Conservation (phyloP, 2,329 filamentous ascomycete genomes). For the Dactylellina sp. region DNA sequence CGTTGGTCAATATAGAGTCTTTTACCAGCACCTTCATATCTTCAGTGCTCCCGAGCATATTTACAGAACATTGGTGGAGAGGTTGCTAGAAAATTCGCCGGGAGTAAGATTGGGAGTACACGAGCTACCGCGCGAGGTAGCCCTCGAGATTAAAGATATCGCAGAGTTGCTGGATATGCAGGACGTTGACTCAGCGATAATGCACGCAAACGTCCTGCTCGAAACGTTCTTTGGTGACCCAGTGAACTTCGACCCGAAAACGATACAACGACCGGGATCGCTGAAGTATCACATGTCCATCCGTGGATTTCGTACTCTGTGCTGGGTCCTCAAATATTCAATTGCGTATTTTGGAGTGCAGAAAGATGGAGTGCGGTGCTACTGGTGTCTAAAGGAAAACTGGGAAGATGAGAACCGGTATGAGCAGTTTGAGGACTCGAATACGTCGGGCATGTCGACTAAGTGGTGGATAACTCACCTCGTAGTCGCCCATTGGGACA, state of each 20-base stretch:
- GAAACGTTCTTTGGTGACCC: background rate
- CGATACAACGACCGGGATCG: background rate
- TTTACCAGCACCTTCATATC: slow-evolving; percentile 2
- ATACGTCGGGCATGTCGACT: background rate
- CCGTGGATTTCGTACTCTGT: background rate
- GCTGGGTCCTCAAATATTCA: slow-evolving; percentile 1
- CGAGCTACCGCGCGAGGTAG: too few species aligned
- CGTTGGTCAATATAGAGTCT: background rate
- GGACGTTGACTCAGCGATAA: background rate
- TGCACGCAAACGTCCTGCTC: background rate
- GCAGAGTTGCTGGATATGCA: background rate
- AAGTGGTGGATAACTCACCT: slow-evolving; percentile 1
- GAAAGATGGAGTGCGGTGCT: background rate
- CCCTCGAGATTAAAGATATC: background rate
- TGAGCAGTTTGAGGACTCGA: background rate
- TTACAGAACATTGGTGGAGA: background rate
- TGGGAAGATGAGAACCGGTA: background rate
- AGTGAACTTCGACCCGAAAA: background rate
- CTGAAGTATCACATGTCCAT: background rate
- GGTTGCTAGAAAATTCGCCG: background rate
- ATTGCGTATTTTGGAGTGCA: background rate
- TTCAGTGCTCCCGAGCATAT: background rate
- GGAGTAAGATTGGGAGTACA: background rate
- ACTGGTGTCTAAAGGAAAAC: slow-evolving; percentile 4
- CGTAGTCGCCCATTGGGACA: background rate